Conservation (phyloP, 2,329 filamentous ascomycete genomes). For the Fusarium pininemorale region DNA sequence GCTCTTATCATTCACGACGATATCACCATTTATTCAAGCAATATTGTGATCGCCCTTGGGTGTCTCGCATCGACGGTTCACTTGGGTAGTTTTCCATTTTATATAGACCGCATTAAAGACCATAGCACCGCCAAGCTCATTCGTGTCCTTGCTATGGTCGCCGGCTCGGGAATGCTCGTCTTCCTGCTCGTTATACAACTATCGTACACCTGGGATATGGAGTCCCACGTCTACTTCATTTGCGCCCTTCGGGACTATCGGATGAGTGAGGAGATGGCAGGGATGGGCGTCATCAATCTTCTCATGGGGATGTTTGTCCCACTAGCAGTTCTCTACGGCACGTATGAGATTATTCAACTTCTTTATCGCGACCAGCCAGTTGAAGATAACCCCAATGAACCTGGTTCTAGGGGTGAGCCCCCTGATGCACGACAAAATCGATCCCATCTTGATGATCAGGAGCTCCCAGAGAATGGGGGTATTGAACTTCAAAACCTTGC, state of each 20-base stretch:
- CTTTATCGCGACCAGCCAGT: background rate
- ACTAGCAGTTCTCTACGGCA: background rate
- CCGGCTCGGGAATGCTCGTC: background rate
- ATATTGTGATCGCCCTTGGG: background rate
- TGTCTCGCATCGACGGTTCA: background rate
- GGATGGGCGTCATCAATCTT: rapidly evolving
- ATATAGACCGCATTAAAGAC: background rate
- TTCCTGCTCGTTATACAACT: background rate
- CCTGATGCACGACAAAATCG: background rate
- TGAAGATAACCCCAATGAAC: background rate
- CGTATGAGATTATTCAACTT: background rate
- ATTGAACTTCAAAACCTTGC: background rate
- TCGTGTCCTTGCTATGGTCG: background rate
- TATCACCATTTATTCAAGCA: background rate
- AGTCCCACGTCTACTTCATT: background rate
- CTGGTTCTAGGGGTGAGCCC: rapidly evolving
- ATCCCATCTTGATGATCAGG: rapidly evolving
- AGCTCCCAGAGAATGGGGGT: rapidly evolving
- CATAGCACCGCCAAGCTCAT: background rate
- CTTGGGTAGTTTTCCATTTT: background rate
- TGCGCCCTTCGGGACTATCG: background rate
- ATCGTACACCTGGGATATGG: background rate
- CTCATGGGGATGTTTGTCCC: background rate
- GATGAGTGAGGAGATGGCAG: background rate
- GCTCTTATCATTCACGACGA: background rate